phyloP scores from a whole-genome alignment of 2,329 filamentous ascomycete species.

The Tolypocladium capitatum region DNA sequence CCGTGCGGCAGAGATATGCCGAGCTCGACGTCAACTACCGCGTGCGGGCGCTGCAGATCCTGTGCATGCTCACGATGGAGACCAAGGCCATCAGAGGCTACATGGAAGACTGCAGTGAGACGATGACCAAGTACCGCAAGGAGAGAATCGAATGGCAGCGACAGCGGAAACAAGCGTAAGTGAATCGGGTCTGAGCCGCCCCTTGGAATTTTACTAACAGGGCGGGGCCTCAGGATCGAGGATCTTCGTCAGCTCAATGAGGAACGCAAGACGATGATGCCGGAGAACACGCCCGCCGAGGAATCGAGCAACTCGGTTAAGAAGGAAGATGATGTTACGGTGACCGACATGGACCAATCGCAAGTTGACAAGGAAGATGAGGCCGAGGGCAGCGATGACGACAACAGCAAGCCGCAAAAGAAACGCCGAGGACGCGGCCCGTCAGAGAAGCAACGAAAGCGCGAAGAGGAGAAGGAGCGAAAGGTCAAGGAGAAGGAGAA shows the following conservation, averaged over 20 bases:
- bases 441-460: constrained; percentile 59
- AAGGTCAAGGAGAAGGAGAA: constrained; percentile 64
- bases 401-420: constrained; percentile 42
- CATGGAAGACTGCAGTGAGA: constrained; percentile 82
- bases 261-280: constrained; percentile 57
- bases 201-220: constrained; percentile 1
- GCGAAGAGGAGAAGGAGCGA: constrained; percentile 60
- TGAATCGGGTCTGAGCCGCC: too few species aligned
- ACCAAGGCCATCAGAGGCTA: constrained; percentile 79
- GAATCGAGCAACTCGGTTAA: constrained; percentile 37
- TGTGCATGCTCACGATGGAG: constrained; percentile 73
- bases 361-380: constrained; percentile 42
- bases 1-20: constrained; percentile 58
- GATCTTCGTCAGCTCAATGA: constrained; percentile 59
- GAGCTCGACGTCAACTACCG: constrained; percentile 72
- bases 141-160: constrained; percentile 90
- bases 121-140: constrained; percentile 90
- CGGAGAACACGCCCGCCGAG: constrained; percentile 57
- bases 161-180: constrained; percentile 54
- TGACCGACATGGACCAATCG: constrained; percentile 52
- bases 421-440: constrained; percentile 44
- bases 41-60: constrained; percentile 66
- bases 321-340: constrained; percentile 44
- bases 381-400: constrained; percentile 56
- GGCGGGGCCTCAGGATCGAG: constrained; percentile 42